Conservation (phyloP, 148 eudicot genomes). For the Spergularia bocconei region DNA sequence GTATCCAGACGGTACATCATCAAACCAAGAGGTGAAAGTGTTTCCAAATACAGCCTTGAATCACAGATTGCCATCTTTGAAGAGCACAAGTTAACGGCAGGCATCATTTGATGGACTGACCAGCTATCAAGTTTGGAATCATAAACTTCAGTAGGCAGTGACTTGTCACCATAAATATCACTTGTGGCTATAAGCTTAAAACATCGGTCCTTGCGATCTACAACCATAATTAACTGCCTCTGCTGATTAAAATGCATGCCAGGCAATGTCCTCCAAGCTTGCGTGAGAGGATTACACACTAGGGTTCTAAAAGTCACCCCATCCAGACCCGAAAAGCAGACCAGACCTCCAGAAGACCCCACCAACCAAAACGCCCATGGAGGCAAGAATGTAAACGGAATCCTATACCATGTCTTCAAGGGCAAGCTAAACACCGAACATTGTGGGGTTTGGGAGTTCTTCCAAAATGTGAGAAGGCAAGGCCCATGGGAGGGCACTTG, state of each 20-base stretch:
- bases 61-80: conserved; percentile 98
- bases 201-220: conserved; percentile 63
- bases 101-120: conserved; percentile 88
- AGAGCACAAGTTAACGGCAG: conserved; percentile 87
- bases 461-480: conserved; percentile 92
- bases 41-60: conserved; percentile 87
- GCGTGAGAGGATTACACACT: conserved; percentile 89
- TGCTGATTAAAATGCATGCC: conserved; percentile 87
- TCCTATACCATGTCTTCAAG: conserved; percentile 85
- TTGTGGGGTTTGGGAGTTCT: conserved; percentile 74
- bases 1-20: conserved; percentile 87
- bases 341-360: conserved; percentile 93
- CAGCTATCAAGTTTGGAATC: conserved; percentile 78
- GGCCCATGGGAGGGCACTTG: conserved; percentile 98
- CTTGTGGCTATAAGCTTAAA: conserved; percentile 88
- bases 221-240: conserved; percentile 88
- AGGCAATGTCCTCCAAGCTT: conserved; percentile 84
- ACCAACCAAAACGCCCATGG: conserved; percentile 94
- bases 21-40: conserved; percentile 91
- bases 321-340: conserved; percentile 89
- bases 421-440: conserved; percentile 95
- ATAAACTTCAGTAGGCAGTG: conserved; percentile 90
- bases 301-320: conserved; percentile 62
- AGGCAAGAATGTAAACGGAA: conserved; percentile 81
- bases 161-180: conserved; percentile 83